Conservation (phyloP, 495 filamentous ascomycete genomes). For the Podospora appendiculata region DNA sequence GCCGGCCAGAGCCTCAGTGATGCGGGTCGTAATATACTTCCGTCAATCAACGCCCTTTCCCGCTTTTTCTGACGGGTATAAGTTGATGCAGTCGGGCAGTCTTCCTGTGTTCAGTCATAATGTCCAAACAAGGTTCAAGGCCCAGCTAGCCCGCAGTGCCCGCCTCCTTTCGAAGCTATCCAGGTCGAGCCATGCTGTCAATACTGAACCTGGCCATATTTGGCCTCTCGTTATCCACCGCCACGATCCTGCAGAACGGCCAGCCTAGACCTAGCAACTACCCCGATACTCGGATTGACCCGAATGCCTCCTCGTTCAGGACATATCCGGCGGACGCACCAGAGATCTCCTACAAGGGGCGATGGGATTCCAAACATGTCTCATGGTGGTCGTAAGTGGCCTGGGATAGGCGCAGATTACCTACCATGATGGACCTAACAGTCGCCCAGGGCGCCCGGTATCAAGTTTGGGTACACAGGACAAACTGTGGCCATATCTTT, state of each 20-base stretch:
- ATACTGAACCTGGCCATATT: slow-evolving; percentile 16
- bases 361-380: slow-evolving; percentile 59
- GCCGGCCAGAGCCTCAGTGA: too few relatives aligned
- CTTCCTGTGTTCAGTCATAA: neutral
- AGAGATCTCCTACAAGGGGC: slow-evolving; percentile 62
- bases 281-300: slow-evolving; percentile 39
- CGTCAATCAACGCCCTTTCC: too few relatives aligned
- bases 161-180: neutral
- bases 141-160: neutral
- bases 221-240: slow-evolving; percentile 16
- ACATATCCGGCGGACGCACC: slow-evolving; percentile 48
- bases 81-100: neutral
- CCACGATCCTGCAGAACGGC: slow-evolving; percentile 57
- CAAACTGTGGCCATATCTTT: slow-evolving; percentile 56
- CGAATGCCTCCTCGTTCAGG: slow-evolving; percentile 26
- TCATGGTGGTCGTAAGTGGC: slow-evolving; percentile 55
- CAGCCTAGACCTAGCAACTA: slow-evolving; percentile 43
- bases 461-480: slow-evolving; percentile 61
- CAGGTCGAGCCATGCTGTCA: slow-evolving; percentile 9
- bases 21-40: too few relatives aligned
- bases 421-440: neutral
- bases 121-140: neutral
- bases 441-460: slow-evolving; percentile 43
- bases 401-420: too few relatives aligned
- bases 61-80: neutral